phyloP scores from a whole-genome alignment of 305 asterid species.

The Fraxinus paxiana region DNA sequence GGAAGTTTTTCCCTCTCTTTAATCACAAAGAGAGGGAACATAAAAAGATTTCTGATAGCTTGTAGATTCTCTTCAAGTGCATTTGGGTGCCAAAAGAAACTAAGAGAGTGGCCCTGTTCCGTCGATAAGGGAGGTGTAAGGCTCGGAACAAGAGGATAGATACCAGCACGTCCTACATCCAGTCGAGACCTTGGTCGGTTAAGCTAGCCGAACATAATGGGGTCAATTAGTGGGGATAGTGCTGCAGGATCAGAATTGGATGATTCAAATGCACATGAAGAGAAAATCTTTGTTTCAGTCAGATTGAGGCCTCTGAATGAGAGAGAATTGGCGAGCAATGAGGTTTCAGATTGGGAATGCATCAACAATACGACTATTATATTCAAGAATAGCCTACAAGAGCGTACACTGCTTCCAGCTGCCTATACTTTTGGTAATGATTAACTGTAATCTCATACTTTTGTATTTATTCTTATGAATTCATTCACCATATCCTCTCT shows the following conservation, averaged over 20 bases:
- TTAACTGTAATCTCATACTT: neutral
- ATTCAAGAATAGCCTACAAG: slow-evolving; percentile 55
- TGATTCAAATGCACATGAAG: slow-evolving; percentile 57
- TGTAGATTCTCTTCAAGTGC: slow-evolving; percentile 48
- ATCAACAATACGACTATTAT: slow-evolving; percentile 69
- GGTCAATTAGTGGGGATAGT: slow-evolving; percentile 47
- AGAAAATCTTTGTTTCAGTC: slow-evolving; percentile 78
- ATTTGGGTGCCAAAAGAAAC: slow-evolving; percentile 21
- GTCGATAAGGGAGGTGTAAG: neutral
- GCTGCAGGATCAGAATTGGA: slow-evolving; percentile 34
- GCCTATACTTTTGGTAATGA: slow-evolving; percentile 72
- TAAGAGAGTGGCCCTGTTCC: neutral
- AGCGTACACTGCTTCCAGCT: slow-evolving; percentile 58
- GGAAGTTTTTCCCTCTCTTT: slow-evolving; percentile 52
- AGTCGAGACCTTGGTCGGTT: neutral
- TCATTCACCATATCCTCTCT: neutral
- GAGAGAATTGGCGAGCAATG: slow-evolving; percentile 49
- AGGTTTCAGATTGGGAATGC: slow-evolving; percentile 81
- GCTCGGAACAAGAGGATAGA: neutral
- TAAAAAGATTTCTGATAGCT: slow-evolving; percentile 24
- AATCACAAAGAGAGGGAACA: slow-evolving; percentile 49
- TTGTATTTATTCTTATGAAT: neutral
- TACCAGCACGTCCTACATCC: neutral
- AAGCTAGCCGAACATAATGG: slow-evolving; percentile 35
- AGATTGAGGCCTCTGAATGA: slow-evolving; percentile 82